Evolutionary conservation across 306 rosid genomes (phyloP).

Genomic region (Vigna radiata): DNA sequence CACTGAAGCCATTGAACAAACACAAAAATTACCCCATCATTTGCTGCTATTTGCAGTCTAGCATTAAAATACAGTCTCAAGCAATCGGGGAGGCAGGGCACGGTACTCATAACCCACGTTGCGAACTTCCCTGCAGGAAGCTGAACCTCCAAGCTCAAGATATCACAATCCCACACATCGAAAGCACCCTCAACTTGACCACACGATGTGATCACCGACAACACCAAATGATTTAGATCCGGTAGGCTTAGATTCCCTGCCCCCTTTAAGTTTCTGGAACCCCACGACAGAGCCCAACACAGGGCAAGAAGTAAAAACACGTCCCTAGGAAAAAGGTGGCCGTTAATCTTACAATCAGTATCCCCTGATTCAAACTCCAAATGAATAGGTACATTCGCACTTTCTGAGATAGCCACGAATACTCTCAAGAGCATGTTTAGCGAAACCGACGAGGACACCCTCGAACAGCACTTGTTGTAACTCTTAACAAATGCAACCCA

Average conservation of each 20-base stretch:
- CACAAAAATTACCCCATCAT: slow-evolving; percentile 58
- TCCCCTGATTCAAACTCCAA: slow-evolving; percentile 72
- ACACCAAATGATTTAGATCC: slow-evolving; percentile 69
- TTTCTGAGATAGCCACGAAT: slow-evolving; percentile 43
- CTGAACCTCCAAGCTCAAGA: slow-evolving; percentile 62
- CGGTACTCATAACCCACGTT: slow-evolving; percentile 72
- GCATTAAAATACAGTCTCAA: slow-evolving; percentile 65
- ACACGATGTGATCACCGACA: slow-evolving; percentile 65
- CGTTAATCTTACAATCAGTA: slow-evolving; percentile 68
- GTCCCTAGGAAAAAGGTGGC: slow-evolving; percentile 62
- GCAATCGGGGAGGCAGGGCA: slow-evolving; percentile 76
- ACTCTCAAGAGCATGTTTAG: slow-evolving; percentile 64
- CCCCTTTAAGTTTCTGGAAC: slow-evolving; percentile 51
- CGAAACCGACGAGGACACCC: slow-evolving; percentile 63
- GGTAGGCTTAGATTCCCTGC: slow-evolving; percentile 55
- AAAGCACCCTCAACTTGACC: slow-evolving; percentile 51
- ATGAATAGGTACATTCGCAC: slow-evolving; percentile 47
- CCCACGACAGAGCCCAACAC: slow-evolving; percentile 84
- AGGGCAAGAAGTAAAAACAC: slow-evolving; percentile 68
- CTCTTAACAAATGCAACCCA: slow-evolving; percentile 85
- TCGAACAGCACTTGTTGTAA: slow-evolving; percentile 74
- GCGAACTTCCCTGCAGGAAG: slow-evolving; percentile 75
- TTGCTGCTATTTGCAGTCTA: slow-evolving; percentile 53
- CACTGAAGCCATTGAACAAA: slow-evolving; percentile 20
- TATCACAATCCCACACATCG: slow-evolving; percentile 65